Base-by-base conservation (phyloP, 108 stramenopile species). In the Skeletonema menzelii region DNA sequence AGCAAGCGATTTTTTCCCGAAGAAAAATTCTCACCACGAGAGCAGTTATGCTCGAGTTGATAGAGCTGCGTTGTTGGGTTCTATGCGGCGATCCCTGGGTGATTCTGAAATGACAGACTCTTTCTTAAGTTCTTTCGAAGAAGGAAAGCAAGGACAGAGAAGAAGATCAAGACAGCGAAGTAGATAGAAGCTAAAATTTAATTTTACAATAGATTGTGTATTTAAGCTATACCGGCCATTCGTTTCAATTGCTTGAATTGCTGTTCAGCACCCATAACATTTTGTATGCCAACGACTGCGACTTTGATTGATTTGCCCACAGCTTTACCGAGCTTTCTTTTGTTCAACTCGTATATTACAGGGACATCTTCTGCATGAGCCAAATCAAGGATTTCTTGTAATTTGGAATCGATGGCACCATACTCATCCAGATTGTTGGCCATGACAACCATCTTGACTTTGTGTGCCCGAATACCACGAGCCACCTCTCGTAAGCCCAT, bases 401-500 rank as follows among this genome's bases (percentile, higher is more conserved):
- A 75, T 70, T 95, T 93, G 11, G 86, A 86, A 53, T 95, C 95
- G 10, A 97, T 87, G 0, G 84, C 91, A 11, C 87, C 89, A 49
- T 94, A 94, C 40, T 95, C 84, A 68, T 97, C 95, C 11, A 98
- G 80, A 66, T 98, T 96, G 69, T 92, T 93, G 4, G 97, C 97
- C 85, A 98, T 87, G 27, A 96, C 69, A 2, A 97, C 85, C 84
- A 94, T 85, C 72, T 90, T 91, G 14, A 96, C 92, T 70, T 96
- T 95, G 61, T 91, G 79, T 1, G 95, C 85, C 37, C 91, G 88
- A 19, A 97, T 88, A 20, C 95, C 96, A 17, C 95, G 69, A 27
- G 90, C 79, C 53, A 96, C 96, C 68, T 98, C 97, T 19, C 95
- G 65, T 12, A 98, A 75, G 1, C 97, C 97, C 88, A 97, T 91